Percentiles rank a stretch among this genome's conserved stretches.
These are phyloP conservation scores for Truncatella angustata DNA, from an alignment of 2,329 filamentous ascomycete genomes.

Conservation along the genomic window DNA sequence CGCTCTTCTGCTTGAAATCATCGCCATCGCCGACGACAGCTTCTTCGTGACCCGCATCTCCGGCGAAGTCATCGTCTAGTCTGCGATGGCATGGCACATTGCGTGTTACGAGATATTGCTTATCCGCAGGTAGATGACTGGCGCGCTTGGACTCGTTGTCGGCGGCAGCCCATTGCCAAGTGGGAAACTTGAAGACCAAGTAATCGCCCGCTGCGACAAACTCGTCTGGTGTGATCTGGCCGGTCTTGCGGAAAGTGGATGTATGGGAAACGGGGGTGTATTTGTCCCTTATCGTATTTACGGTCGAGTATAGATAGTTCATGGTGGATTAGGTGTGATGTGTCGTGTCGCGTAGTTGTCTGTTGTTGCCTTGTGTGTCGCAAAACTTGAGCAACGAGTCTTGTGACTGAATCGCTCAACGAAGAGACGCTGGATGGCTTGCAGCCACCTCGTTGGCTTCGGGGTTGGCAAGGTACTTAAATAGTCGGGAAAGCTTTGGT, in stretches of 20 bases:
- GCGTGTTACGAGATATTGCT: conserved; percentile 93
- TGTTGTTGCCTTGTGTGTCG: neutral
- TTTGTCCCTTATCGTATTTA: conserved; percentile 87
- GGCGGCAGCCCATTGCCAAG: conserved; percentile 94
- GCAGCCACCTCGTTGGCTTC: no score
- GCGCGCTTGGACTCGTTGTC: conserved; percentile 77
- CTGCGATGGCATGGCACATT: conserved; percentile 92
- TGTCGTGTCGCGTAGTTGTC: neutral
- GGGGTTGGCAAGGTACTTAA: no score
- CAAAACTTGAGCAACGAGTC: neutral
- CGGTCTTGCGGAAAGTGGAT: conserved; percentile 89
- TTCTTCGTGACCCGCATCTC: conserved; percentile 82
- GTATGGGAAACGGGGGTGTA: conserved; percentile 87
- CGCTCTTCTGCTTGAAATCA: conserved; percentile 51
- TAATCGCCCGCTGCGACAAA: conserved; percentile 96
- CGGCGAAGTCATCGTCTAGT: conserved; percentile 90
- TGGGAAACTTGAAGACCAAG: conserved; percentile 97
- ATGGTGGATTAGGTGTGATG: conserved; percentile 44
- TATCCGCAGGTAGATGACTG: conserved; percentile 77
- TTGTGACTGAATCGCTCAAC: neutral
- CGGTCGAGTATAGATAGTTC: conserved; percentile 89
- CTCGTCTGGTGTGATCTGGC: conserved; percentile 96
- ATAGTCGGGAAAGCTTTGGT: no score
- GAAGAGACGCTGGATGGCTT: conserved; percentile 1
- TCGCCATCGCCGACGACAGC: conserved; percentile 81